Evolutionary conservation across 371 early-diverging fungal species (phyloP).

Genomic region (Rhizopus microsporus): DNA sequence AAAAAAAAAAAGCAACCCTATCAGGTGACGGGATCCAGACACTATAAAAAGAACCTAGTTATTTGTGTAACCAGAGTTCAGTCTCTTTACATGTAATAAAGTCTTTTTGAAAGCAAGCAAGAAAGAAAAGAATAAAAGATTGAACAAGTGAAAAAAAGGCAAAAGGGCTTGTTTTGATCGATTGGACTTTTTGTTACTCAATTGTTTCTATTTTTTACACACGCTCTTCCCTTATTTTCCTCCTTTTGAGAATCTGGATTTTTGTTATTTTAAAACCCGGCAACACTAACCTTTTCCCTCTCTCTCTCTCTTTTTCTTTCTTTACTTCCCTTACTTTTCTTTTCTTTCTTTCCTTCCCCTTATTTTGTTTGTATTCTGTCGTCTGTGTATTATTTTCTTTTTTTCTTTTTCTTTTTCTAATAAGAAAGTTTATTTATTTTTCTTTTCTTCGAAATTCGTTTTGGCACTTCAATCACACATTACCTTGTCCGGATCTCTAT

Average conservation of each 20-base stretch:
- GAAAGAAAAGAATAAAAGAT: too few species aligned
- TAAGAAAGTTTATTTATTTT: slow-evolving; percentile 2
- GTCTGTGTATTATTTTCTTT: slow-evolving; percentile 7
- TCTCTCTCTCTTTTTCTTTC: neutral
- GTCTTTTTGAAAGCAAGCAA: too few species aligned
- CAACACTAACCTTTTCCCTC: neutral
- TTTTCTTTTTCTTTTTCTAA: neutral
- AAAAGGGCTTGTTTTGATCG: too few species aligned
- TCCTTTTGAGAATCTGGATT: slow-evolving; percentile 6
- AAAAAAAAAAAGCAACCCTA: too few species aligned
- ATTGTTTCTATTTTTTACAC: neutral
- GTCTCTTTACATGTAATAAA: too few species aligned
- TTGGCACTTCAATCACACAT: slow-evolving; percentile 21
- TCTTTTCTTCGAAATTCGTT: slow-evolving; percentile 14
- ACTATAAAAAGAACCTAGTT: too few species aligned
- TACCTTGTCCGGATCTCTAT: slow-evolving; percentile 17
- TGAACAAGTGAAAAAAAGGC: too few species aligned
- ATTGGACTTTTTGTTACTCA: too few species aligned
- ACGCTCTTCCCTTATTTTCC: neutral
- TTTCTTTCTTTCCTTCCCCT: slow-evolving; percentile 3
- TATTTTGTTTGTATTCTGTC: slow-evolving; percentile 1
- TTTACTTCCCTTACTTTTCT: slow-evolving; percentile 6
- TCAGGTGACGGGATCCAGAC: too few species aligned
- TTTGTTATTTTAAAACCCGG: neutral
- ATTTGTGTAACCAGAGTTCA: too few species aligned